Percentiles rank a stretch among this genome's conserved stretches.
These are phyloP conservation scores for Claviceps sp. DNA, from an alignment of 2,329 filamentous ascomycete genomes.

Conservation along the genomic window DNA sequence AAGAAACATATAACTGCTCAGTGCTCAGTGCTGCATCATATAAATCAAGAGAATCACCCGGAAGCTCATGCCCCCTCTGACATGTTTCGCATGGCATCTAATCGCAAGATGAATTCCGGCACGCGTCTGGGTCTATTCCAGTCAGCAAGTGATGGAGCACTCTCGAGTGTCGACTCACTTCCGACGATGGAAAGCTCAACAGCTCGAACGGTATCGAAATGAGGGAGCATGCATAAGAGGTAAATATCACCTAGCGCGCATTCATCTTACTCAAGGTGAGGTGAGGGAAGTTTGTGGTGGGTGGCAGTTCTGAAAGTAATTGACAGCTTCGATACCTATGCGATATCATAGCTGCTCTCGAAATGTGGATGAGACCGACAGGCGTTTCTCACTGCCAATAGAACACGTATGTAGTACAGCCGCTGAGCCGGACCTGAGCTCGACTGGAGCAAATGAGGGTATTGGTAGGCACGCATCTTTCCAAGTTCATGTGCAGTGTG, in stretches of 20 bases:
- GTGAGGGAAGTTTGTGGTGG: no score
- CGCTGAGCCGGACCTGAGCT: no score
- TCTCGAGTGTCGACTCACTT: background rate
- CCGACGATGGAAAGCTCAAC: conserved; percentile 4
- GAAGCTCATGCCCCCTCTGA: conserved; percentile 26
- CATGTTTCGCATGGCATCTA: conserved; percentile 14
- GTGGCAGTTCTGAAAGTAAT: no score
- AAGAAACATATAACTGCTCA: background rate
- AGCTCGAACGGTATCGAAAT: conserved; percentile 10
- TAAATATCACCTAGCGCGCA: conserved; percentile 9
- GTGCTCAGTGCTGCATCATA: background rate
- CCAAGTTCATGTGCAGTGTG: no score
- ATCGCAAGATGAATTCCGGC: conserved; percentile 5
- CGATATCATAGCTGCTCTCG: background rate
- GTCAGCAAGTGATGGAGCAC: background rate
- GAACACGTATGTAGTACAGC: no score
- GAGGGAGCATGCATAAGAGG: conserved; percentile 10
- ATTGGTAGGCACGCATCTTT: no score
- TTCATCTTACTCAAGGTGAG: conserved; percentile 9
- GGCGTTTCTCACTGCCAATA: no score
- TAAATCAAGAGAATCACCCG: conserved; percentile 18
- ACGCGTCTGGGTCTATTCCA: no score
- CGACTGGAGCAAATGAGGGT: no score
- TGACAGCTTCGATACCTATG: background rate
- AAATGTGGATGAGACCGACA: background rate